These are phyloP conservation scores for Akanthomyces lecanii DNA, from an alignment of 2,329 filamentous ascomycete genomes.

Conservation along the genomic window DNA sequence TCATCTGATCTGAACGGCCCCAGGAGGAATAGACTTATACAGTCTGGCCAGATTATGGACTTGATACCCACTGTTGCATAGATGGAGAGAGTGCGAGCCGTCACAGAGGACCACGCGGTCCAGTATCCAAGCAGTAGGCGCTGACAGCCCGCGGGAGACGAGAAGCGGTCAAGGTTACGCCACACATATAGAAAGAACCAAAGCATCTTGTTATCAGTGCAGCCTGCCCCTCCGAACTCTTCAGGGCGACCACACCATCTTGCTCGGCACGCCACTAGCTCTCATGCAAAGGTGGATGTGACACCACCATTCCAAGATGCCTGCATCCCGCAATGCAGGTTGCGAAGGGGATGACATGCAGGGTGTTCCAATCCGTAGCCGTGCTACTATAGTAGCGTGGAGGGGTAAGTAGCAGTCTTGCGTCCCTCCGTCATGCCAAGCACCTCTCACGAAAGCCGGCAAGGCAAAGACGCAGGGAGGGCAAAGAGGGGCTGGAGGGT, in stretches of 20 bases:
- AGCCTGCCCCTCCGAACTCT: neutral
- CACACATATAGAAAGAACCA: slow-evolving; percentile 8
- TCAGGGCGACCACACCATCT: neutral
- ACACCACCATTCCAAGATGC: neutral
- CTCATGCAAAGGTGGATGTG: neutral
- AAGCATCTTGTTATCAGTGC: slow-evolving; percentile 3
- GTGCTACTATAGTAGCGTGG: neutral
- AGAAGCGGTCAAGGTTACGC: slow-evolving; percentile 6
- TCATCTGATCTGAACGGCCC: neutral
- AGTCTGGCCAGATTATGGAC: neutral
- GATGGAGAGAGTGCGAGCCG: slow-evolving; percentile 1
- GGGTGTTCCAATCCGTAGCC: neutral
- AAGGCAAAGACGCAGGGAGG: too few species aligned
- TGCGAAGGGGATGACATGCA: slow-evolving; percentile 5
- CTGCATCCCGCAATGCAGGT: slow-evolving; percentile 1
- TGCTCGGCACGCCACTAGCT: neutral
- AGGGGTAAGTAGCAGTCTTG: neutral
- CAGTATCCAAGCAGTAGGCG: neutral
- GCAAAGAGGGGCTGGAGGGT: too few species aligned
- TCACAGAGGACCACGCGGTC: slow-evolving; percentile 1
- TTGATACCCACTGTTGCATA: slow-evolving; percentile 14
- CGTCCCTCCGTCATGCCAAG: neutral
- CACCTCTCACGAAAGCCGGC: neutral
- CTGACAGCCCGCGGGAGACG: neutral
- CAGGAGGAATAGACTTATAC: neutral